Percentiles rank a stretch among this genome's conserved stretches.
These are phyloP conservation scores for Penicillium antarcticum DNA, from an alignment of 495 filamentous ascomycete species.

Conservation along the genomic window DNA sequence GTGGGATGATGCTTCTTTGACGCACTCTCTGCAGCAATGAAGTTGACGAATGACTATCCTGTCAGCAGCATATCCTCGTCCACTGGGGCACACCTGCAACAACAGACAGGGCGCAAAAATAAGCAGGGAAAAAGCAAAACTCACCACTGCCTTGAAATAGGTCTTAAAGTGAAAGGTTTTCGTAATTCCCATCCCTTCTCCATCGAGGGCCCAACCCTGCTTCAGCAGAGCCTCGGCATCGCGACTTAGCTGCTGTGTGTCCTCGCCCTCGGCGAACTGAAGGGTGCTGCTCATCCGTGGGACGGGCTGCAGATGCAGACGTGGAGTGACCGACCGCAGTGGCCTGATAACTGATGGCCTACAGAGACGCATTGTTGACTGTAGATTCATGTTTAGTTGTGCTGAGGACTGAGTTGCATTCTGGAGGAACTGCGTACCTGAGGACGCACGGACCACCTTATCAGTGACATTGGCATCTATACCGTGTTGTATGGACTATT, in stretches of 20 bases:
- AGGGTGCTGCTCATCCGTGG: slow-evolving; percentile 19
- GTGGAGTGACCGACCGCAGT: no score
- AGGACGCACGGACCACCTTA: no score
- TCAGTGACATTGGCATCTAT: no score
- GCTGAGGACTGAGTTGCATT: no score
- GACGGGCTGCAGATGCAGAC: not conserved
- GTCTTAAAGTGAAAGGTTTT: slow-evolving; percentile 46
- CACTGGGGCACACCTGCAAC: not conserved
- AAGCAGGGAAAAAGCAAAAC: slow-evolving; percentile 3
- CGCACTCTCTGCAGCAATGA: slow-evolving; percentile 39
- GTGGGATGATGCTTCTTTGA: slow-evolving; percentile 46
- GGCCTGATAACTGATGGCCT: no score
- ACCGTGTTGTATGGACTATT: no score
- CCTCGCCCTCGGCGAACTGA: slow-evolving; percentile 35
- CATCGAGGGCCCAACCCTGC: slow-evolving; percentile 39
- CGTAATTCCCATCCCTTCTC: slow-evolving; percentile 33
- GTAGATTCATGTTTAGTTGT: no score
- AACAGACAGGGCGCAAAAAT: not conserved
- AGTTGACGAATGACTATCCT: slow-evolving; percentile 36
- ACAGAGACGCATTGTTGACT: no score
- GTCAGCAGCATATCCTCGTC: not conserved
- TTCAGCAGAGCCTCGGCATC: slow-evolving; percentile 24
- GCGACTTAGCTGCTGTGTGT: slow-evolving; percentile 24
- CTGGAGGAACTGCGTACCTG: no score
- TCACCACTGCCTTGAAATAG: slow-evolving; percentile 44